A percentile compares a stretch with the other conserved stretches of the same genome.
Evolutionary conservation across 2,329 filamentous ascomycete species (phyloP).

Genomic region (Trichophyton verrucosum): DNA sequence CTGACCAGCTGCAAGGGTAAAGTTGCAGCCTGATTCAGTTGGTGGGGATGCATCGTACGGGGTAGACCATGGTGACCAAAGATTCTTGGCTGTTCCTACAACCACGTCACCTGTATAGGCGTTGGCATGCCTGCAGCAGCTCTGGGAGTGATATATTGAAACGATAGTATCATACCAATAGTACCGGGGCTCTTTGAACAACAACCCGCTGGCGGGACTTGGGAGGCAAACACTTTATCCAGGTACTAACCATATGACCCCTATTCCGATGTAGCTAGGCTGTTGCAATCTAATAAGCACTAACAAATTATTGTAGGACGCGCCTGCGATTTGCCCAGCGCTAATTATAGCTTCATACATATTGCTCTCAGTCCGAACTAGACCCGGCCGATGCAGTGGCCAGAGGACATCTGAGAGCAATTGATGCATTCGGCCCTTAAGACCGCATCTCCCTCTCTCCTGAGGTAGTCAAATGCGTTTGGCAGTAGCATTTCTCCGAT

Average conservation of each 20-base stretch:
- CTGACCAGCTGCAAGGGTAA: no score
- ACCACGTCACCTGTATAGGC: conserved; percentile 35
- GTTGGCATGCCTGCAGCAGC: conserved; percentile 49
- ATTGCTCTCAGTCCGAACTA: conserved; percentile 41
- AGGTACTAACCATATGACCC: conserved; percentile 16
- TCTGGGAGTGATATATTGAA: conserved; percentile 45
- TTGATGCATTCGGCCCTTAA: conserved; percentile 36
- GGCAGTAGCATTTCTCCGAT: conserved; percentile 41
- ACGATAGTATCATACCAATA: conserved; percentile 44
- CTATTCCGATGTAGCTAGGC: background rate
- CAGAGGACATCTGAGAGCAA: conserved; percentile 41
- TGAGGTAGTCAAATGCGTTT: conserved; percentile 37
- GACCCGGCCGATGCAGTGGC: conserved; percentile 38
- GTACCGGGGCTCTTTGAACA: conserved; percentile 49
- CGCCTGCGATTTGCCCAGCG: conserved; percentile 41
- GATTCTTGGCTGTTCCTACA: conserved; percentile 14
- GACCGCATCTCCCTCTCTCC: conserved; percentile 45
- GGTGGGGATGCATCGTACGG: background rate
- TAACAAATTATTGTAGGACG: conserved; percentile 30
- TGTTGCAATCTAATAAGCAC: background rate
- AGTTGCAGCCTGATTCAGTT: no score
- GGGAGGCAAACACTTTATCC: conserved; percentile 50
- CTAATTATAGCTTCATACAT: conserved; percentile 45
- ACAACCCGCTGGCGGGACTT: conserved; percentile 47
- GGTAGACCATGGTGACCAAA: background rate